These are phyloP conservation scores for Populus hybrid DNA, from an alignment of 441 rosid species.

Conservation along the genomic window DNA sequence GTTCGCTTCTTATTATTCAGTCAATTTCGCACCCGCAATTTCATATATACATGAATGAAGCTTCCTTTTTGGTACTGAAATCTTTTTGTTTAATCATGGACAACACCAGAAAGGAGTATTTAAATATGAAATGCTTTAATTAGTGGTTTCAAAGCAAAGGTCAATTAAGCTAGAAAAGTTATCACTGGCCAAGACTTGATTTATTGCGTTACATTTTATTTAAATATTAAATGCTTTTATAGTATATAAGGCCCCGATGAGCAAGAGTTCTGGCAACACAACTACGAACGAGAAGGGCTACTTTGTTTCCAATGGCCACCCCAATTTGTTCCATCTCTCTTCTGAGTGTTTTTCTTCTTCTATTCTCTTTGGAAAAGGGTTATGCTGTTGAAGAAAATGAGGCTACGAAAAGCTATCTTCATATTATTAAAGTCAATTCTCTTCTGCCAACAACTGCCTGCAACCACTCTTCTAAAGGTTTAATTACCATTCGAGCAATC, in stretches of 20 bases:
- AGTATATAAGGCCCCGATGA: neutral
- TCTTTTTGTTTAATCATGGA: neutral
- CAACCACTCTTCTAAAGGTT: slow-evolving; percentile 32
- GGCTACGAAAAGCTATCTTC: neutral
- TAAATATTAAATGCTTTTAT: neutral
- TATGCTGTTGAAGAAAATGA: slow-evolving; percentile 10
- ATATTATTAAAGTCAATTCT: slow-evolving; percentile 32
- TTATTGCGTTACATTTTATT: neutral
- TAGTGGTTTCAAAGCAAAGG: neutral
- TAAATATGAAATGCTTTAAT: neutral
- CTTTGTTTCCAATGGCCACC: neutral
- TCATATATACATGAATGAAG: neutral
- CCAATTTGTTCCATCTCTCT: neutral
- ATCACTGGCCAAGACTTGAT: neutral
- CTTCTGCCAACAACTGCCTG: slow-evolving; percentile 40
- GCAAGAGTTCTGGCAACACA: neutral
- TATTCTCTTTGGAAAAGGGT: slow-evolving; percentile 12
- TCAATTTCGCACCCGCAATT: neutral
- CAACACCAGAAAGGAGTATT: neutral
- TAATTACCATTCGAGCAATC: neutral
- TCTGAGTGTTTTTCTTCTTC: neutral
- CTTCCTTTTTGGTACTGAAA: neutral
- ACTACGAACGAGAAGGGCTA: neutral
- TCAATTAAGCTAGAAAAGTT: neutral
- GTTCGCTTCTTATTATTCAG: too few relatives aligned